Conservation (phyloP, 2,329 filamentous ascomycete species). For the Metarhizium album region DNA sequence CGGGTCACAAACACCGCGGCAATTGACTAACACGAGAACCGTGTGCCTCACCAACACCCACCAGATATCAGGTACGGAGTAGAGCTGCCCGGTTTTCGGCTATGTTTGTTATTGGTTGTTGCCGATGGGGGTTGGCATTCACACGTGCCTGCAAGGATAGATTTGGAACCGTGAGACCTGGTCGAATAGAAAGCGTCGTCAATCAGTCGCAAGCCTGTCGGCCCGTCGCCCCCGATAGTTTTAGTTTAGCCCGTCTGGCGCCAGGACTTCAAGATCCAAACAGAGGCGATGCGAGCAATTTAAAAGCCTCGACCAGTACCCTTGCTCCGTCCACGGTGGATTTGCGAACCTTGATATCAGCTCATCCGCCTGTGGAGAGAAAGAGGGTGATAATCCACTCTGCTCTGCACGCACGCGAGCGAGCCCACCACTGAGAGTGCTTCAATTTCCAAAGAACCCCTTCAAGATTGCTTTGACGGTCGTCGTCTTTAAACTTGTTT, state of each 20-base stretch:
- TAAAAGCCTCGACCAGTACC: neutral
- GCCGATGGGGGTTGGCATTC: neutral
- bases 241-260: no score
- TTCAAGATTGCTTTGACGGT: constrained; percentile 2
- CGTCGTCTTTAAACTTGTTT: neutral
- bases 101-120: neutral
- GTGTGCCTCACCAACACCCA: neutral
- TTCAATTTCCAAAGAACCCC: constrained; percentile 9
- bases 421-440: constrained; percentile 4
- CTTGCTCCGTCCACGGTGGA: no score
- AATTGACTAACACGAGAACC: neutral
- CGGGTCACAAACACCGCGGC: neutral
- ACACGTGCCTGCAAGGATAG: neutral
- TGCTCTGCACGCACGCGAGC: neutral
- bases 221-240: no score
- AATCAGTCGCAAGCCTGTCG: neutral
- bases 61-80: no score
- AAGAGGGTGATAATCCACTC: neutral
- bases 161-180: neutral
- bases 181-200: neutral
- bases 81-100: neutral
- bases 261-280: neutral
- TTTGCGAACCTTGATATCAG: neutral
- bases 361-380: neutral
- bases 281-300: neutral